phyloP scores from a whole-genome alignment of 768 basidiomycete species.

The Tricholomella constricta region DNA sequence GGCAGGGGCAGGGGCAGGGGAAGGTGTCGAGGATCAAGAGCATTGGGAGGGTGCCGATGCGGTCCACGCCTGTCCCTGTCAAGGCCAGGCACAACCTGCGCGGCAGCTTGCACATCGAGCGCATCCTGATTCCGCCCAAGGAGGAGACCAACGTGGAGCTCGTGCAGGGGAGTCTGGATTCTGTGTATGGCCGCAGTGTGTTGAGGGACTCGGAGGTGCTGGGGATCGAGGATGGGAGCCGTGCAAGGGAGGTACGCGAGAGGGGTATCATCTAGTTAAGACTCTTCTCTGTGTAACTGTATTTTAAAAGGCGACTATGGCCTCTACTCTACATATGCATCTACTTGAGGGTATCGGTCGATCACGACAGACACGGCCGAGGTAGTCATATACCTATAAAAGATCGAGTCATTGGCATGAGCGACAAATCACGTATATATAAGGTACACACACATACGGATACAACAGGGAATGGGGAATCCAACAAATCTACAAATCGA shows the following conservation, averaged over 20 bases:
- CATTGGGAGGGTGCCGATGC: constrained; percentile 39
- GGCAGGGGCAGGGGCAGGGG: background rate
- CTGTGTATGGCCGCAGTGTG: constrained; percentile 18
- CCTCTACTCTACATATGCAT: no score
- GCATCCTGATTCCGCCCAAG: constrained; percentile 31
- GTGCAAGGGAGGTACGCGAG: constrained; percentile 4
- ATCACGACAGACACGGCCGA: no score
- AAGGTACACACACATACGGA: no score
- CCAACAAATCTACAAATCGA: no score
- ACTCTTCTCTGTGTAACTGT: background rate
- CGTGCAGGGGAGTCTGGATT: constrained; percentile 25
- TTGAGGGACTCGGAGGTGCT: constrained; percentile 36
- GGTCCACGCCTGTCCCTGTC: constrained; percentile 35
- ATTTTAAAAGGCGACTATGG: no score
- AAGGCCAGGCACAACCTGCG: constrained; percentile 21
- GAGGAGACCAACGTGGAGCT: constrained; percentile 25
- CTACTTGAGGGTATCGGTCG: no score
- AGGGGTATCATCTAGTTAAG: constrained; percentile 2
- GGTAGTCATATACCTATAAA: no score
- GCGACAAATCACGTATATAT: no score
- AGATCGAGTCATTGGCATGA: no score
- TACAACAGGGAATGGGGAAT: no score
- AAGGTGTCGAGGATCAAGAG: constrained; percentile 37
- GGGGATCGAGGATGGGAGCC: constrained; percentile 27
- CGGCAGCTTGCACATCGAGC: constrained; percentile 36